Conservation (phyloP, 108 stramenopile genomes). For the Pseudonitzschia multistriata region DNA sequence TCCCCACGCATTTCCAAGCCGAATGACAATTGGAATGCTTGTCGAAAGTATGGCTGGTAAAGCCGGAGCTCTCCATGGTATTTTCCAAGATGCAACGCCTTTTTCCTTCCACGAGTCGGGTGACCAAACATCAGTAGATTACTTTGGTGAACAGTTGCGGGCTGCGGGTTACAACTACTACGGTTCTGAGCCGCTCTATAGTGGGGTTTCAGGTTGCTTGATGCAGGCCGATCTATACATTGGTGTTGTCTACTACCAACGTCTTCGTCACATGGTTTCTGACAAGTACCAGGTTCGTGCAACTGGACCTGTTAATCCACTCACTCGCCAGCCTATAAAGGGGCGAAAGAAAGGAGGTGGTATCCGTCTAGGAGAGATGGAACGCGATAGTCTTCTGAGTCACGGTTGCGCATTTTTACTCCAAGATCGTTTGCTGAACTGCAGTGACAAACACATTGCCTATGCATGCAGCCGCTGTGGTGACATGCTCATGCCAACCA, state of each 20-base stretch:
- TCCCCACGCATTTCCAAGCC: constrained; percentile 96
- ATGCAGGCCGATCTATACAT: constrained; percentile 99
- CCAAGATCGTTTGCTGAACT: constrained; percentile 93
- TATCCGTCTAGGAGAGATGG: constrained; percentile 99
- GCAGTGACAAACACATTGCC: constrained; percentile 93
- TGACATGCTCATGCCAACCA: constrained; percentile 80
- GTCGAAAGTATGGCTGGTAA: constrained; percentile 99
- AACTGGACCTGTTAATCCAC: constrained; percentile 91
- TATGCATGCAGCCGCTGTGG: constrained; percentile 92
- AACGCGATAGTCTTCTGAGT: constrained; percentile 95
- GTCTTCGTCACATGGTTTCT: constrained; percentile 99
- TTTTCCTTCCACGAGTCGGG: constrained; percentile 95
- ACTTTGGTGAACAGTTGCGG: constrained; percentile 97
- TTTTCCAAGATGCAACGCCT: constrained; percentile 96
- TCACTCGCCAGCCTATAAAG: constrained; percentile 98
- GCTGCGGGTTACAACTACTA: constrained; percentile 97
- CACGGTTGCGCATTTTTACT: constrained; percentile 95
- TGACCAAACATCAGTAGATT: constrained; percentile 93
- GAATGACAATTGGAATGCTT: constrained; percentile 99
- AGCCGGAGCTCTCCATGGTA: constrained; percentile 94
- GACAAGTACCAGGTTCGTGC: constrained; percentile 99
- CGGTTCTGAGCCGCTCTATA: constrained; percentile 97
- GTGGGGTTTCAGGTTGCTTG: constrained; percentile 93
- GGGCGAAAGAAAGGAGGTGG: constrained; percentile 98
- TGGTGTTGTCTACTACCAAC: constrained; percentile 98